These are phyloP conservation scores for Chenopodium suecicum DNA, from an alignment of 148 eudicot species.

Conservation along the genomic window DNA sequence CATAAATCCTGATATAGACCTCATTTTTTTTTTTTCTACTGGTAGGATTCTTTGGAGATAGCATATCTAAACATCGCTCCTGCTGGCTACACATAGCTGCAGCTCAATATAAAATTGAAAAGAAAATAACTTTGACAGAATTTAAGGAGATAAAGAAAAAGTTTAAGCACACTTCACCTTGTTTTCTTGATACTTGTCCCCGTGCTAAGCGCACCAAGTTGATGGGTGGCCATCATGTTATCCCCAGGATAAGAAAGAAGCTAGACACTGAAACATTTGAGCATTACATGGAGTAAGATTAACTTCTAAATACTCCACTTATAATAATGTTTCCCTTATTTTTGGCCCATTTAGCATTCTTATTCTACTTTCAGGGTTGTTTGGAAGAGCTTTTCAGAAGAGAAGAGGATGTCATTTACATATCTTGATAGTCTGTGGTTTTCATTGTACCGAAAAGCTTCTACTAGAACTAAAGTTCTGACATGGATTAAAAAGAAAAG, in stretches of 20 bases:
- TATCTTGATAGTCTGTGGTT: conserved; percentile 71
- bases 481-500: conserved; percentile 57
- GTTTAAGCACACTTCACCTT: conserved; percentile 13
- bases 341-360: not conserved
- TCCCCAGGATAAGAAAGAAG: conserved; percentile 23
- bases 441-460: conserved; percentile 41
- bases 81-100: conserved; percentile 33
- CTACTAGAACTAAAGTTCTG: conserved; percentile 45
- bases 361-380: conserved; percentile 38
- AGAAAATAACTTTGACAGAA: conserved; percentile 19
- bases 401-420: conserved; percentile 39
- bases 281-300: conserved; percentile 46
- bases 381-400: conserved; percentile 47
- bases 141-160: conserved; percentile 15
- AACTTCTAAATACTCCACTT: not conserved
- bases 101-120: not conserved
- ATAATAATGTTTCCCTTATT: not conserved
- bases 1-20: not conserved
- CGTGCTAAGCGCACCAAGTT: conserved; percentile 21
- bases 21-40: not conserved
- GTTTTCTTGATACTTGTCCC: conserved; percentile 22
- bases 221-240: conserved; percentile 16
- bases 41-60: conserved; percentile 24
- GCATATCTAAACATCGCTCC: conserved; percentile 28
- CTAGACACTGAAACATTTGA: conserved; percentile 44